Conservation (phyloP, 495 filamentous ascomycete species). For the Penicillium chermesinum region DNA sequence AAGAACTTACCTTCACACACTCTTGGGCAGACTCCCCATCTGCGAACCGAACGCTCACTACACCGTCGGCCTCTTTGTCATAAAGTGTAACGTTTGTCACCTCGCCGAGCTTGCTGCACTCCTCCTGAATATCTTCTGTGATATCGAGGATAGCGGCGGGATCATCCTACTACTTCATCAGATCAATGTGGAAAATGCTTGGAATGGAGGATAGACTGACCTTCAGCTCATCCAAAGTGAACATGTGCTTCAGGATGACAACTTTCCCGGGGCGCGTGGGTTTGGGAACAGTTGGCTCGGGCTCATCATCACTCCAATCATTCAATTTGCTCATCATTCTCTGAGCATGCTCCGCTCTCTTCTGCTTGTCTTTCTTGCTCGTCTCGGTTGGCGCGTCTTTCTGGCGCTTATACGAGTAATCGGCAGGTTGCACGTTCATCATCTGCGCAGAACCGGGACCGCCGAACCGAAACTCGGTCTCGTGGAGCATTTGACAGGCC, state of each 20-base stretch:
- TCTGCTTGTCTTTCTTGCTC: conserved; percentile 62
- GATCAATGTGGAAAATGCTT: not conserved
- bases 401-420: conserved; percentile 79
- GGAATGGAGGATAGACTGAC: conserved; percentile 28
- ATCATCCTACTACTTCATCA: conserved; percentile 56
- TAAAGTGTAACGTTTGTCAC: conserved; percentile 90
- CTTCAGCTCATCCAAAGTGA: conserved; percentile 77
- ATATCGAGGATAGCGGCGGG: conserved; percentile 80
- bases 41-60: conserved; percentile 76
- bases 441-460: conserved; percentile 47
- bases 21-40: conserved; percentile 63
- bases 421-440: conserved; percentile 81
- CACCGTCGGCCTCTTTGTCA: conserved; percentile 80
- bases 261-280: conserved; percentile 67
- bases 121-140: conserved; percentile 87
- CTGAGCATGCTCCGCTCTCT: conserved; percentile 84
- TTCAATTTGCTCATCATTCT: conserved; percentile 80
- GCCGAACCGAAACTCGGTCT: conserved; percentile 73
- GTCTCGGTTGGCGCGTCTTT: conserved; percentile 52
- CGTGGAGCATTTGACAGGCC: conserved; percentile 88
- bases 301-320: conserved; percentile 91
- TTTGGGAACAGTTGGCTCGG: conserved; percentile 44
- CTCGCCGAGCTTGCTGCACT: conserved; percentile 78
- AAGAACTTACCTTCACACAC: conserved; percentile 60
- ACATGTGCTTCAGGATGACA: conserved; percentile 92